Conservation (phyloP, 1,284 basidiomycete species). For the Schizophyllum commune region DNA sequence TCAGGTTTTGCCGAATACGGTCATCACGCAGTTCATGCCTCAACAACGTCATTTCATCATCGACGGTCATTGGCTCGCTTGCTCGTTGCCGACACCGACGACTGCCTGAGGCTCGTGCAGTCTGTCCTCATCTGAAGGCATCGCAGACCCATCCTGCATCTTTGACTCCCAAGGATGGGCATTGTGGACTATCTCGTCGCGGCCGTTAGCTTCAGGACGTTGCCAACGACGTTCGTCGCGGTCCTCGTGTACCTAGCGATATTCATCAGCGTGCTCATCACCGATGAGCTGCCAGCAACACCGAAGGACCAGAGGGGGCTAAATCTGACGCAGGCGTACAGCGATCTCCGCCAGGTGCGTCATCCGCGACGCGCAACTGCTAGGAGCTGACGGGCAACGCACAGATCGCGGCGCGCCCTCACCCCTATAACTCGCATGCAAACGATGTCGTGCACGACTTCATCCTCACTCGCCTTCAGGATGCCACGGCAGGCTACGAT, state of each 20-base stretch:
- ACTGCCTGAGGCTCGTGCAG: too few species aligned
- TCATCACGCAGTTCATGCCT: too few species aligned
- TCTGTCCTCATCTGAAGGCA: too few species aligned
- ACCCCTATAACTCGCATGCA: conserved; percentile 68
- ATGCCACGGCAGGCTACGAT: conserved; percentile 32
- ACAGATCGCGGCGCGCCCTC: conserved; percentile 61
- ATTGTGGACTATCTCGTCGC: not conserved
- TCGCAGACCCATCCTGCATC: too few species aligned
- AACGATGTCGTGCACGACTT: conserved; percentile 60
- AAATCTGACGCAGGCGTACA: conserved; percentile 48
- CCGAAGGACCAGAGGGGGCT: conserved; percentile 43
- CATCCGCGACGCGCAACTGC: not conserved
- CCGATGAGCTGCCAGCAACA: conserved; percentile 44
- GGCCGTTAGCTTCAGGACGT: conserved; percentile 22
- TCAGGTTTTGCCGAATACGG: too few species aligned
- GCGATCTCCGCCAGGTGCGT: conserved; percentile 51
- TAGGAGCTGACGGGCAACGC: not conserved
- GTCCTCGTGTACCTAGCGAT: conserved; percentile 44
- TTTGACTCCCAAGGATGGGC: not conserved
- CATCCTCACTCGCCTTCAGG: conserved; percentile 45
- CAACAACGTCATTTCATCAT: too few species aligned
- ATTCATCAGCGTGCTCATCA: conserved; percentile 43
- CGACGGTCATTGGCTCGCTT: too few species aligned
- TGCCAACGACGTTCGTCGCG: conserved; percentile 45
- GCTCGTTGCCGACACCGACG: too few species aligned